Conservation (phyloP, 345 rosid genomes). For the Syzygium grande region DNA sequence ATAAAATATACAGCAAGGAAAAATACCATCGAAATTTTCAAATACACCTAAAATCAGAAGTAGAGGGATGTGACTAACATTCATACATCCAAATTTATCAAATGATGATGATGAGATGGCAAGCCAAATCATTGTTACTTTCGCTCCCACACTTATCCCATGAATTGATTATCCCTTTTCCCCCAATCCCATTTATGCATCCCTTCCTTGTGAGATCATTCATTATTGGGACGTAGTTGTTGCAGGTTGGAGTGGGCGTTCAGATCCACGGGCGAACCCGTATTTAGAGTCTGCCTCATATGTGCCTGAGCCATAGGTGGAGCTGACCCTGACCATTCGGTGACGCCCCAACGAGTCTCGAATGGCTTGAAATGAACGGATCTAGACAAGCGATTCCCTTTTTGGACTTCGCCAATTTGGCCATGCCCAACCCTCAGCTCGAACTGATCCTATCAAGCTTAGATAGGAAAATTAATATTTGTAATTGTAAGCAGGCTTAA, state of each 20-base stretch:
- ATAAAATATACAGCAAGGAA: not conserved
- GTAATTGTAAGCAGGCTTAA: not conserved
- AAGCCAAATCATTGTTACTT: not conserved
- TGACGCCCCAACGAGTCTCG: not conserved
- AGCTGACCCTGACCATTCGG: not conserved
- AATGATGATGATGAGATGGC: not conserved
- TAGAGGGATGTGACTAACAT: not conserved
- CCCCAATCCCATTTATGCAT: not conserved
- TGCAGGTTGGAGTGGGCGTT: not conserved
- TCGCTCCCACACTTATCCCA: not conserved
- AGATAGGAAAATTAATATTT: not conserved
- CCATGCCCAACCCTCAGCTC: not conserved
- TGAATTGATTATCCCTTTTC: not conserved
- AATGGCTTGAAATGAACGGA: not conserved
- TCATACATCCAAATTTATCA: not conserved
- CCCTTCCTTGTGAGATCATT: not conserved
- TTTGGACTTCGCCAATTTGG: no score
- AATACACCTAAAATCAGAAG: not conserved
- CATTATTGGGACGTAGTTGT: not conserved
- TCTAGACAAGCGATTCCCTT: not conserved
- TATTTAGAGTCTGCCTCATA: not conserved
- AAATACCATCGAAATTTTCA: not conserved
- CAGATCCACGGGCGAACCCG: not conserved
- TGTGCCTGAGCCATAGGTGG: not conserved
- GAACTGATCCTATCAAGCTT: not conserved